phyloP scores from a whole-genome alignment of 148 eudicot genomes.

The Cornus suecica region DNA sequence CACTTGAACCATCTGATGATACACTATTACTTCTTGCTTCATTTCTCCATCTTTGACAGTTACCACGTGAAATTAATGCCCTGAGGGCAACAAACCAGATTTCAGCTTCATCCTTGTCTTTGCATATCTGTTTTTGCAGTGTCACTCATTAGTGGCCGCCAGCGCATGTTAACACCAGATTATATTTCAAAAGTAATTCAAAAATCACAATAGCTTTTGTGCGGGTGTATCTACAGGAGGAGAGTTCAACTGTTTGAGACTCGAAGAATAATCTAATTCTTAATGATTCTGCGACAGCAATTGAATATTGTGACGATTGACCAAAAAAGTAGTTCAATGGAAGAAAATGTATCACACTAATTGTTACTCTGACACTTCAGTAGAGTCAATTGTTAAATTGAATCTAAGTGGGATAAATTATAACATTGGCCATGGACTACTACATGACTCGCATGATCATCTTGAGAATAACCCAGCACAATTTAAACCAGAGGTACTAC shows the following conservation, averaged over 20 bases:
- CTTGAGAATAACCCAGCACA: not conserved
- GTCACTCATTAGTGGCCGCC: slow-evolving; percentile 5
- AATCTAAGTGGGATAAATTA: not conserved
- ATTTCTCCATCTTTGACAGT: slow-evolving; percentile 35
- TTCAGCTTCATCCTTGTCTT: slow-evolving; percentile 83
- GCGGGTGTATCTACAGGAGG: not conserved
- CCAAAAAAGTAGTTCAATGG: not conserved
- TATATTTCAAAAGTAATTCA: not conserved
- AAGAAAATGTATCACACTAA: not conserved
- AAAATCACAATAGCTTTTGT: too few relatives aligned
- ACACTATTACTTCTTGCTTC: slow-evolving; percentile 40
- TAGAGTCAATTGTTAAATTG: not conserved
- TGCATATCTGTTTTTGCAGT: slow-evolving; percentile 54
- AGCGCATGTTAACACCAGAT: not conserved
- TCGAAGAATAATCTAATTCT: not conserved
- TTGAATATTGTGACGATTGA: not conserved
- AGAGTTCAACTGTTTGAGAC: not conserved
- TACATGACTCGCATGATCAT: not conserved
- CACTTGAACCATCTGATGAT: slow-evolving; percentile 57
- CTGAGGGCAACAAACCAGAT: slow-evolving; percentile 68
- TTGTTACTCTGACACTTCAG: not conserved
- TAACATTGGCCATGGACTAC: not conserved
- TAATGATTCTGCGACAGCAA: not conserved
- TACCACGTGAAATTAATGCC: slow-evolving; percentile 53
- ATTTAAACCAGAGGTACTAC: too few relatives aligned